Evolutionary conservation across 208 protist species (phyloP).

Genomic region (Trypanosoma caninum): DNA sequence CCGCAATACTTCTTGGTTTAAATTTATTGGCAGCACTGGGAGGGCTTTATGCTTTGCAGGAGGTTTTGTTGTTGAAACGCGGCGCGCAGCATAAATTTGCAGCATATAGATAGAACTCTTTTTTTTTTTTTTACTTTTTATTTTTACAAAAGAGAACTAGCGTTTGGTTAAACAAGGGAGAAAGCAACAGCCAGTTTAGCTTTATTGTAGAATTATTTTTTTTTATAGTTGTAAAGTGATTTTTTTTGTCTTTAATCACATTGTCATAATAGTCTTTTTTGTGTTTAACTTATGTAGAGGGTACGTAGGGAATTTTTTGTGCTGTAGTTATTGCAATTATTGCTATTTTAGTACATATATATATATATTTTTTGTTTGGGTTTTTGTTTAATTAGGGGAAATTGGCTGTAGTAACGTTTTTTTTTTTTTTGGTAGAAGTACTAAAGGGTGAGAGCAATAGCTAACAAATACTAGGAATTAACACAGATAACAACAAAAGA

Average conservation of each 20-base stretch:
- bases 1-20: slow-evolving; percentile 44
- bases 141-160: slow-evolving; percentile 8
- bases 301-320: neutral
- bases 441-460: no score
- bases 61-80: neutral
- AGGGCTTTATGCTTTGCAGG: slow-evolving; percentile 32
- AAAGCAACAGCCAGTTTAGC: no score
- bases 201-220: no score
- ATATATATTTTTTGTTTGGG: neutral
- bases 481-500: neutral
- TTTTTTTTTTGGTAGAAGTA: no score
- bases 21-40: slow-evolving; percentile 41
- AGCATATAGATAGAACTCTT: neutral
- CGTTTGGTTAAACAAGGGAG: no score
- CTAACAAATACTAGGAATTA: slow-evolving; percentile 2
- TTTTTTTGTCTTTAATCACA: no score
- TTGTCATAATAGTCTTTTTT: no score
- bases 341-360: neutral
- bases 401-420: neutral
- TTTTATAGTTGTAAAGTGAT: no score
- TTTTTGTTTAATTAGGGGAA: no score
- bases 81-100: slow-evolving; percentile 7
- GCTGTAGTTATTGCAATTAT: no score
- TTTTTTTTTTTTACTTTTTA: no score
- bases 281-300: neutral